Conservation (phyloP, 2,329 filamentous ascomycete species). For the Sclerotinia minor region DNA sequence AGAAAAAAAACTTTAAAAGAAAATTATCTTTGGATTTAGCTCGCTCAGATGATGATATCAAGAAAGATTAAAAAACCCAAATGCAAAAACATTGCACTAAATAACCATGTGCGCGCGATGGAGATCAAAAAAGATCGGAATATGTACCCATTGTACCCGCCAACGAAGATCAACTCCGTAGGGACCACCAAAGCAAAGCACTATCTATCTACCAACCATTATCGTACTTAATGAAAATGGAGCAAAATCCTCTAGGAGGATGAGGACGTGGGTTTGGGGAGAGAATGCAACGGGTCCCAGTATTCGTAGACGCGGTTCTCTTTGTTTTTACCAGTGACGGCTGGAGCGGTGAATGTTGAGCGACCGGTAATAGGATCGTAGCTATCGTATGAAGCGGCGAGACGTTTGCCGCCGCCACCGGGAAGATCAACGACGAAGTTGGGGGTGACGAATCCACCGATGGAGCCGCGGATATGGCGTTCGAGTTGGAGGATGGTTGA, state of each 20-base stretch:
- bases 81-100: neutral
- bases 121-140: neutral
- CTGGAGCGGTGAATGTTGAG: constrained; percentile 57
- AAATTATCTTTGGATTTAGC: neutral
- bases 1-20: neutral
- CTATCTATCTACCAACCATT: constrained; percentile 18
- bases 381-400: constrained; percentile 52
- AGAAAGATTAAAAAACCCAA: neutral
- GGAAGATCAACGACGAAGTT: constrained; percentile 64
- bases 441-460: constrained; percentile 63
- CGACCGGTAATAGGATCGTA: constrained; percentile 57
- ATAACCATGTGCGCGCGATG: neutral
- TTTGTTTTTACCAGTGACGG: constrained; percentile 49
- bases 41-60: neutral
- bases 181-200: constrained; percentile 12
- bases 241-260: neutral
- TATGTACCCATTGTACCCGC: neutral
- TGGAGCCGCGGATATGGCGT: constrained; percentile 56
- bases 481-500: constrained; percentile 59
- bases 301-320: constrained; percentile 56
- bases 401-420: constrained; percentile 62
- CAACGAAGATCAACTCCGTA: constrained; percentile 9
- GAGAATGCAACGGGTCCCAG: constrained; percentile 50
- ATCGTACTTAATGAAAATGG: constrained; percentile 1
- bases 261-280: neutral